Base-by-base conservation (phyloP, 2,329 filamentous ascomycete genomes). In the Pseudocercospora ulei region DNA sequence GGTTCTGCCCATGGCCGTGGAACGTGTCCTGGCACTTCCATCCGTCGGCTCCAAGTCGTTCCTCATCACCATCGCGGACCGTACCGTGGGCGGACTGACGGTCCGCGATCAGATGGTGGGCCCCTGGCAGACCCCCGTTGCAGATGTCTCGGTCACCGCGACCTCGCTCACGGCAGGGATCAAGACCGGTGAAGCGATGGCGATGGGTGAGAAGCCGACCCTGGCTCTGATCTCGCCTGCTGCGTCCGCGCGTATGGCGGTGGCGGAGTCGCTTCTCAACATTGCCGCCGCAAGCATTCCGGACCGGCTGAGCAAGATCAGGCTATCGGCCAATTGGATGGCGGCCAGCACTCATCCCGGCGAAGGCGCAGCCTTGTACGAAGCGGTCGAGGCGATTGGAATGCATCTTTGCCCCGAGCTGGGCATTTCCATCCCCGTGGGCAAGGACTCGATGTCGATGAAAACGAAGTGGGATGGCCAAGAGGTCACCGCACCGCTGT, bases 361-460 rank as follows among this genome's bases (percentile, higher is more conserved):
- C 30, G 90, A 98, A 63, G 87, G 85, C 25, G 87, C 88, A 24
- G 85, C 80, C 9, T 71, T 96, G 19, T 96, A 94, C 56, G 85
- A 95, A 62, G 90, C 87, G 18, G 90, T 95, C 2, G 75, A 93
- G 58, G 86, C 88, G 6, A 86, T 95, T 41, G 87, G 87, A 33
- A 80, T 94, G 75, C 82, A 93, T 31, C 70, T 98, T 5, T 98
- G 90, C 63, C 86, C 86, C 1, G 72, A 82, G 53, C 71, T 96
- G n/a, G 85, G 83, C 20, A 77, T 98, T 45, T 85, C 82, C 41
- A 96, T 98, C 43, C 90, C 90, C 3, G 90, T 96, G 5, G 90
- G 90, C 39, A 96, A 98, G 65, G 90, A 98, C 62, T 96, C 88
- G 0, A 94, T 92, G 63, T 95, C 87, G 2, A 96, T 98, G 90